Evolutionary conservation across 2,329 filamentous ascomycete genomes (phyloP).

Genomic region (Cladophialophora immunda): DNA sequence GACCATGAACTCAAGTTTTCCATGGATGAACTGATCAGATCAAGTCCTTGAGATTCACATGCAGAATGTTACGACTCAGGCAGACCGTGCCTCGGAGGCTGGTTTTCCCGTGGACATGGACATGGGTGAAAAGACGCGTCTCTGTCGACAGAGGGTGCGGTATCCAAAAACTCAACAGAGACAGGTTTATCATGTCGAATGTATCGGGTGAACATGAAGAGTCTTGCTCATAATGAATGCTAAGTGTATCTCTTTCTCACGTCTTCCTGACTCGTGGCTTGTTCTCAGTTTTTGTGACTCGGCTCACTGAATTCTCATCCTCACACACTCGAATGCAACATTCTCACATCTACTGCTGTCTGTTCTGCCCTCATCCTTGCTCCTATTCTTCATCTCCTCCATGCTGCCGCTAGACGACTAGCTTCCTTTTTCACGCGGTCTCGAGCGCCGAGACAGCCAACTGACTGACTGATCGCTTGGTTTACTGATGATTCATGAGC

Average conservation of each 20-base stretch:
- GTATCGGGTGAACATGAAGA: background rate
- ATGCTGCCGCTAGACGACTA: background rate
- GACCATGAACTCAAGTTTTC: background rate
- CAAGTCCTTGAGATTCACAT: background rate
- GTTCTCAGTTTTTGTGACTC: background rate
- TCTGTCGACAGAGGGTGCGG: background rate
- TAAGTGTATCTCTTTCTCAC: slow-evolving; percentile 3
- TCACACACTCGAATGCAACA: too few relatives aligned
- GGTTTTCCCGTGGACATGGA: background rate
- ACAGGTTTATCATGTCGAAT: background rate
- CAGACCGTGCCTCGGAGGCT: background rate
- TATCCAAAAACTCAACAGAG: background rate
- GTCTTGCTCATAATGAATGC: background rate
- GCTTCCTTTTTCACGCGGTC: background rate
- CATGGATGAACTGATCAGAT: background rate
- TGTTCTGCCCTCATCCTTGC: too few relatives aligned
- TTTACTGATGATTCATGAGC: too few relatives aligned
- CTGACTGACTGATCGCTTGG: background rate
- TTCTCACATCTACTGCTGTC: too few relatives aligned
- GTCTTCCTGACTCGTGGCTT: slow-evolving; percentile 1
- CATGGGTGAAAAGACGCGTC: background rate
- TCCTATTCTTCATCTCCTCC: background rate
- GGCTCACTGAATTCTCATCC: too few relatives aligned
- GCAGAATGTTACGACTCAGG: background rate
- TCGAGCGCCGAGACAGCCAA: background rate